Evolutionary conservation across 306 rosid species (phyloP), one percentile per base, ranked within the genome.

Genomic region (Vigna hirtella): DNA sequence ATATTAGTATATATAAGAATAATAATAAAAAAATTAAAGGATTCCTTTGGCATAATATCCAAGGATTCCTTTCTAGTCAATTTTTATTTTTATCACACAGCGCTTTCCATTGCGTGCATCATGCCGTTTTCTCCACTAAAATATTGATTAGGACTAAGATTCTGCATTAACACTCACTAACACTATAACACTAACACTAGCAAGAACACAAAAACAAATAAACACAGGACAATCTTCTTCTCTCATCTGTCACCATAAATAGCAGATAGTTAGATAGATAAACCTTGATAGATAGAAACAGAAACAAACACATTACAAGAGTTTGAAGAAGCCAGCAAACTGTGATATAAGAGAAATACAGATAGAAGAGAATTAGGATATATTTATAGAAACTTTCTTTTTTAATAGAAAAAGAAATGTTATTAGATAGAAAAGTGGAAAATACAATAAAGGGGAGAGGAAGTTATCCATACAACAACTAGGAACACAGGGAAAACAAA

Each of bases 291-390:
- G 45, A 7, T 40, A 7, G 45, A 40, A 17, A 30, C 7, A 14
- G 16, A 20, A 17, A 5, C 15, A 4, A 36, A 24, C 63, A 24
- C 16, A 7, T 56, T 56, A 4, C 66, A 61, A 51, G 10, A 18
- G n/a, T 28, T 59, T 11, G 16, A 10, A 15, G 15, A 26, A 34
- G 22, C 32, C 24, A 32, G 16, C 22, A 62, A 13, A 20, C 22
- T 20, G 22, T 20, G 66, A 58, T 49, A 79, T 57, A 75, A 73
- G 30, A 56, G 42, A 75, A 81, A 47, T 72, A 22, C 18, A 49
- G 15, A 66, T 74, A 50, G 30, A 65, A 65, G 14, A 28, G 16
- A 61, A 49, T 36, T 58, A 0, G 52, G 63, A 40, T 32, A 40
- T 53, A 58, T 49, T 67, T 13, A 51, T 16, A 63, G 38, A 47